Evolutionary conservation across 1,139 yeast genomes (phyloP), one percentile per base, ranked within the genome.

Genomic region (Diutina siamensis): DNA sequence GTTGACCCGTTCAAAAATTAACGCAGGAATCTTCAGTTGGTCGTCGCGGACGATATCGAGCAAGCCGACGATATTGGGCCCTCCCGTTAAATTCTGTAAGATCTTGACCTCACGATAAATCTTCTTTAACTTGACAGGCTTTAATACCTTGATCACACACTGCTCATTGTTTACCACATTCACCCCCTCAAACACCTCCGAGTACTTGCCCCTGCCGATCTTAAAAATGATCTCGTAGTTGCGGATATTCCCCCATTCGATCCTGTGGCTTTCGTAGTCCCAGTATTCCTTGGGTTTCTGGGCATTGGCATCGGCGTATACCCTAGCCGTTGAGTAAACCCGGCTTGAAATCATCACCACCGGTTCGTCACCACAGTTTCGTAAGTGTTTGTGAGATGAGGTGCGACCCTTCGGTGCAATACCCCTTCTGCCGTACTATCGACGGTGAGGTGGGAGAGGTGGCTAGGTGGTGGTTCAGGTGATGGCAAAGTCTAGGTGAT

Each of bases 161-260:
- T 73, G 75, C 59, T 67, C 73, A 51, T 66, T 68, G 55, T 68
- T 65, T 50, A 65, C 51, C 46, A 68, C 63, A 56, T 74, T 71
- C 49, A 74, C 66, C 33, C 82, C 94, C 65, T 76, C 82, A 62
- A 94, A 94, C 38, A 94, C 99, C 64, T 94, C 99, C 8, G 95
- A 85, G 64, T 94, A 94, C 67, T 92, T 92, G 46, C 99, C 98
- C 50, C 98, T 78, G 27, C 99, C 99, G 45, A 94, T 86, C 63
- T 92, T 92, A 52, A 83, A 76, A 47, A 88, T 78, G 52, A 94
- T 87, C 64, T 94, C 99, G 64, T 92, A 92, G 65, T 83, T 80
- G 50, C 75, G 68, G 52, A 84, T 83, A 38, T 73, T 65, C 9
- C 88, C 86, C 92, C 92, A 83, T 44, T 74, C 73, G 46, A 83